Conservation (phyloP, 2,329 filamentous ascomycete genomes). For the Phialophora expanda region DNA sequence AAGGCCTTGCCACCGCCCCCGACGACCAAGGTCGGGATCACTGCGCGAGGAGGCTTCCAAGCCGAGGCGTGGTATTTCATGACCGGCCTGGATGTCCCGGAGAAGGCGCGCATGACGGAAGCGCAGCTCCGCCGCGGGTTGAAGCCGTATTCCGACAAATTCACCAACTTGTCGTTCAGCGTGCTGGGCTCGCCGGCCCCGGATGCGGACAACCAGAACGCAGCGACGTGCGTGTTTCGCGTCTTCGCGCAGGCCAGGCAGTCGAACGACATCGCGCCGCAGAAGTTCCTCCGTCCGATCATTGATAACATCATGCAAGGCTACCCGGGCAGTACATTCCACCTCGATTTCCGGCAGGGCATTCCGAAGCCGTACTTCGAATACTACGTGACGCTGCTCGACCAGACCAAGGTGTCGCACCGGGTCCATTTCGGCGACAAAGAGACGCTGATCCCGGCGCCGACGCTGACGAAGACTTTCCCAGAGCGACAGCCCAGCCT, state of each 20-base stretch:
- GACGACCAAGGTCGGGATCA: slow-evolving; percentile 58
- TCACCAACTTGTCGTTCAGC: slow-evolving; percentile 43
- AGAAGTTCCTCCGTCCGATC: slow-evolving; percentile 46
- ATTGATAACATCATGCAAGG: slow-evolving; percentile 49
- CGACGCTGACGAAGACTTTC: slow-evolving; percentile 38
- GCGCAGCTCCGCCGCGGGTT: slow-evolving; percentile 51
- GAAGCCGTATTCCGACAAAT: slow-evolving; percentile 44
- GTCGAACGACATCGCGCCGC: slow-evolving; percentile 45
- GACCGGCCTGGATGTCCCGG: slow-evolving; percentile 52
- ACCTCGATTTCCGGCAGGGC: slow-evolving; percentile 44
- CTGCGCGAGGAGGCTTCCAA: slow-evolving; percentile 54
- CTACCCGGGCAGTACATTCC: slow-evolving; percentile 48
- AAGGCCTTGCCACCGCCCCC: slow-evolving; percentile 53
- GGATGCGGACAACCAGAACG: slow-evolving; percentile 50
- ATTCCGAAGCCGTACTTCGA: slow-evolving; percentile 46
- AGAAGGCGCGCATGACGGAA: slow-evolving; percentile 56
- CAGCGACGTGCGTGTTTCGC: slow-evolving; percentile 50
- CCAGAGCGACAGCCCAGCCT: slow-evolving; percentile 39
- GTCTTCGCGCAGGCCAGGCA: slow-evolving; percentile 54
- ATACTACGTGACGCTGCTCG: slow-evolving; percentile 43
- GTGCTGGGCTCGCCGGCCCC: slow-evolving; percentile 42
- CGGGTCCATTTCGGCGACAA: slow-evolving; percentile 40
- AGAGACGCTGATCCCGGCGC: slow-evolving; percentile 39
- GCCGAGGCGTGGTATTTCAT: slow-evolving; percentile 55
- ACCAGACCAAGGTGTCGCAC: slow-evolving; percentile 41